Percentiles rank a stretch among this genome's conserved stretches.
Conservation (phyloP, 306 rosid species). For the Dalbergia cultrata region DNA sequence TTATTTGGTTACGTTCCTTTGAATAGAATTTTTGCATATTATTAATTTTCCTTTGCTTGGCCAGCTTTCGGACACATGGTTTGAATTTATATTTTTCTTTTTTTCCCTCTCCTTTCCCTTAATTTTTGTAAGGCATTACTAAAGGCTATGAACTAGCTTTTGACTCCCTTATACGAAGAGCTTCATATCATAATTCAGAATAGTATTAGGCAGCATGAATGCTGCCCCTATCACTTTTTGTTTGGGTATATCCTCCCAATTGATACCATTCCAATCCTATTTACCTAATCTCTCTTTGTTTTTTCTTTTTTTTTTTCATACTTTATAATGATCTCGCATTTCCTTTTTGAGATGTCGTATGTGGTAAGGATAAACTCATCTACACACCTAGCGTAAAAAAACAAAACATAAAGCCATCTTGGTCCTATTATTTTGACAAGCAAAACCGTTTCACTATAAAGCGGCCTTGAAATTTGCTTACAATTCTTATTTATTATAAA, state of each 20-base stretch:
- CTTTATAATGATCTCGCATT: constrained; percentile 12
- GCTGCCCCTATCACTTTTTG: not conserved
- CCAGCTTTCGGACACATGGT: no score
- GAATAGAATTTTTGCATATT: no score
- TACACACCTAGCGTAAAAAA: not conserved
- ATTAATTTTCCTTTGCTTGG: no score
- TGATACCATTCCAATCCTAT: constrained; percentile 4
- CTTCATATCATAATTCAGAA: no score
- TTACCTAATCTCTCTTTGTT: not conserved
- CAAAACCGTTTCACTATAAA: not conserved
- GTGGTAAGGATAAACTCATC: not conserved
- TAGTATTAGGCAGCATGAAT: constrained; percentile 2
- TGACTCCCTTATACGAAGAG: no score
- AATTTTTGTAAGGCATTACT: no score
- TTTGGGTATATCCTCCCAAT: constrained; percentile 21
- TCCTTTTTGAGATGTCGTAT: constrained; percentile 1
- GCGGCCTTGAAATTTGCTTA: not conserved
- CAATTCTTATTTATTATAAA: not conserved
- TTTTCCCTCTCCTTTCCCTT: no score
- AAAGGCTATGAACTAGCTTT: no score
- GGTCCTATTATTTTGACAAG: constrained; percentile 14
- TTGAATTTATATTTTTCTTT: no score
- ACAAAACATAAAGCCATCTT: not conserved
- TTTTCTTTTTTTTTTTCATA: no score
- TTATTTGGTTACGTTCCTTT: no score